phyloP scores from a whole-genome alignment of 176 grass and related monocot genomes.

The Bothriochloa decipiens region DNA sequence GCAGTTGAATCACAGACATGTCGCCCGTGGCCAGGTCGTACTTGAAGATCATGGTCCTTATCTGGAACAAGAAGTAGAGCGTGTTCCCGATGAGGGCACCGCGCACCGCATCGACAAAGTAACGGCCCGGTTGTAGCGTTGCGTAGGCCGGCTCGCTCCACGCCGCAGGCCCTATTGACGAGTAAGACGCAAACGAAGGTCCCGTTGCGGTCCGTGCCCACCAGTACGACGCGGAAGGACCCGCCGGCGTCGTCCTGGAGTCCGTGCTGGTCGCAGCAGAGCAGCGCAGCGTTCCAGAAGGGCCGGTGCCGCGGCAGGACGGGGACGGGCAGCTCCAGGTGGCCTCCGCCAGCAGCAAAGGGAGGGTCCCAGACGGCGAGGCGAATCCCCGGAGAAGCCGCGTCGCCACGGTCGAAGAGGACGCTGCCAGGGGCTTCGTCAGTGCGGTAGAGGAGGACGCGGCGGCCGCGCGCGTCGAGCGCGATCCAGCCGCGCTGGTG shows the following conservation, averaged over 20 bases:
- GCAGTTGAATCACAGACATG: background rate
- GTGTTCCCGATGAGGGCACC: background rate
- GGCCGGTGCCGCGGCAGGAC: background rate
- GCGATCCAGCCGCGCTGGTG: background rate
- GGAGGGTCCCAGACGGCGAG: conserved; percentile 12
- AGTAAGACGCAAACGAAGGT: background rate
- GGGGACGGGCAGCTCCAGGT: background rate
- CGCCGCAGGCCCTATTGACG: background rate
- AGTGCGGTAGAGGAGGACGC: conserved; percentile 2
- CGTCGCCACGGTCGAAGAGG: background rate
- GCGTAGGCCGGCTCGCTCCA: background rate
- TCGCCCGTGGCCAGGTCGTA: background rate
- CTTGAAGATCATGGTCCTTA: background rate
- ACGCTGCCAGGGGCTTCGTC: too few species aligned
- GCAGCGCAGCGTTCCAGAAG: background rate
- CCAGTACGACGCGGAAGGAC: background rate
- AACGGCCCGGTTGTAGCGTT: background rate
- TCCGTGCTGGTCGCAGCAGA: background rate
- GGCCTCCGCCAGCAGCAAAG: background rate
- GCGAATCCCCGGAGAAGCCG: background rate
- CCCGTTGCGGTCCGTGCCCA: background rate
- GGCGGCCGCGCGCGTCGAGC: background rate
- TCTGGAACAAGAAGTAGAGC: background rate
- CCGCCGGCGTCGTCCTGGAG: background rate
- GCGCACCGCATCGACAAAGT: background rate